A percentile compares a stretch with the other conserved stretches of the same genome.
These are phyloP conservation scores for Globisporangium abappressorium DNA, from an alignment of 352 stramenopile species.

Conservation along the genomic window DNA sequence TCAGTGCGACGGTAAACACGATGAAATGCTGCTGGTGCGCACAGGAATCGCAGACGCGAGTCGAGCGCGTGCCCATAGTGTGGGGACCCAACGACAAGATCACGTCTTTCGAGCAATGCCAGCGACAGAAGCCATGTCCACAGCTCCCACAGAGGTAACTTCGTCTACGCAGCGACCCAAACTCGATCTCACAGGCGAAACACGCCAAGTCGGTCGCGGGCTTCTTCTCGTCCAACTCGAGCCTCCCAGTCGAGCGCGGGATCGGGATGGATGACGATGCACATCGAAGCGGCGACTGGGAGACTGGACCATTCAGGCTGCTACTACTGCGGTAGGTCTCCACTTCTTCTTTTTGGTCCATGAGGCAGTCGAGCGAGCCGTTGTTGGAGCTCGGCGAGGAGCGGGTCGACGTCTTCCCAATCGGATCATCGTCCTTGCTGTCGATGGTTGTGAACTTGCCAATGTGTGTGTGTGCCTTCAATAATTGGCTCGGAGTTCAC, in stretches of 20 bases:
- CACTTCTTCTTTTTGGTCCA: background rate
- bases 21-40: slow-evolving; percentile 30
- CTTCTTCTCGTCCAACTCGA: slow-evolving; percentile 11
- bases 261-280: background rate
- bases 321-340: background rate
- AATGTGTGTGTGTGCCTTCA: background rate
- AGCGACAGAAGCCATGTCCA: slow-evolving; percentile 24
- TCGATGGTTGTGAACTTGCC: background rate
- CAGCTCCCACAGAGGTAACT: slow-evolving; percentile 26
- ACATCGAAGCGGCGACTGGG: slow-evolving; percentile 7
- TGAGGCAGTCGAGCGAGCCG: slow-evolving; percentile 8
- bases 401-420: background rate
- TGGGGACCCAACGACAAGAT: slow-evolving; percentile 2
- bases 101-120: slow-evolving; percentile 26
- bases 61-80: background rate
- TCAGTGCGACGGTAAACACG: slow-evolving; percentile 28
- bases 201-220: slow-evolving; percentile 11
- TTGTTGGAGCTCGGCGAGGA: background rate
- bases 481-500: background rate
- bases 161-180: slow-evolving; percentile 18
- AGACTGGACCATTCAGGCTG: background rate
- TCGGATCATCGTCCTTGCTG: background rate
- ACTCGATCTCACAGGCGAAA: slow-evolving; percentile 23
- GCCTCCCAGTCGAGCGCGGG: background rate
- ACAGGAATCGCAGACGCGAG: slow-evolving; percentile 26